A percentile compares a stretch with the other conserved stretches of the same genome.
phyloP scores from a whole-genome alignment of 495 filamentous ascomycete genomes.

The Penicillium paxilli region DNA sequence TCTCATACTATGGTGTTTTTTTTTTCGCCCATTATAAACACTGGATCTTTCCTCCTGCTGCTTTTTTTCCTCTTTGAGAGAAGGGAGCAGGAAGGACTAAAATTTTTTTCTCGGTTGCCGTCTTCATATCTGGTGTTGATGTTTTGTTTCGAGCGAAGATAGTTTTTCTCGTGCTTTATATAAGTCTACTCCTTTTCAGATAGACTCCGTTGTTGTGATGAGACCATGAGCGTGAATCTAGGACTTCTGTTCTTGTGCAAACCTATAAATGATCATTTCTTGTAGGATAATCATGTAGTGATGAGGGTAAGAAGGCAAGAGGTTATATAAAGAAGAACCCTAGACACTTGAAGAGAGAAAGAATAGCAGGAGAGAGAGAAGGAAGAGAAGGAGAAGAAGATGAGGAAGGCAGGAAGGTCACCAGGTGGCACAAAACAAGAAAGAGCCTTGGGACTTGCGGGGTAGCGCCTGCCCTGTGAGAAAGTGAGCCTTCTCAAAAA shows the following conservation, averaged over 20 bases:
- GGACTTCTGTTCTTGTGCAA: neutral
- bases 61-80: slow-evolving; percentile 22
- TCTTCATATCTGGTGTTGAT: slow-evolving; percentile 4
- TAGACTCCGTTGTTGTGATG: slow-evolving; percentile 1
- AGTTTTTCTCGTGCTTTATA: neutral
- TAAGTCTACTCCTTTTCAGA: neutral
- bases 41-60: neutral
- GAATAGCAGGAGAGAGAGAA: neutral
- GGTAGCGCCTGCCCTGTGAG: neutral
- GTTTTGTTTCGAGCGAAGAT: slow-evolving; percentile 8
- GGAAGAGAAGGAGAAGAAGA: neutral
- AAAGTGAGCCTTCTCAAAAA: too few species aligned
- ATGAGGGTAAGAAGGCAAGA: too few species aligned
- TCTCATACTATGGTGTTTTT: slow-evolving; percentile 1
- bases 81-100: slow-evolving; percentile 6
- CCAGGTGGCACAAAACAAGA: neutral
- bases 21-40: neutral
- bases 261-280: neutral
- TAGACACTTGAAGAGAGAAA: too few species aligned
- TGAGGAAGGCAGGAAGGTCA: neutral
- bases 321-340: too few species aligned
- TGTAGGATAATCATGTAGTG: neutral
- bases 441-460: neutral
- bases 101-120: slow-evolving; percentile 1
- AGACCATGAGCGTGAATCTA: slow-evolving; percentile 6